Evolutionary conservation across 768 basidiomycete species (phyloP), one percentile per base, ranked within the genome.

Genomic region (Tylopilus subfusipes): DNA sequence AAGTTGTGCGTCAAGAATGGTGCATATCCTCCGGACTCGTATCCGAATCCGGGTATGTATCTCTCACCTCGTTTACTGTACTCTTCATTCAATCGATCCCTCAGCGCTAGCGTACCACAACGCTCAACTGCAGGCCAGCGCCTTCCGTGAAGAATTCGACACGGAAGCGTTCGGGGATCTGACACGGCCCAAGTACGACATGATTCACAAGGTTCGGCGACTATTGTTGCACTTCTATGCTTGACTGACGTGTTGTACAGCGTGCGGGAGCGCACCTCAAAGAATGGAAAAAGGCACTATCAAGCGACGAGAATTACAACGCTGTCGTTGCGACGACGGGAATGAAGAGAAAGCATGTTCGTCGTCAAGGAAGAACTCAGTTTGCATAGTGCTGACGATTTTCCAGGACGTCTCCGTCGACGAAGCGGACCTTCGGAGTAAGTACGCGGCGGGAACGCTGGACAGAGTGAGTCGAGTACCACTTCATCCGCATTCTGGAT

Each of bases 61-160:
- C 13, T 31, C 25, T 50, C 13, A 13, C 22, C 5, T 30, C 5
- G 11, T 25, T 27, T 5, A 9, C 19, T 42, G 13, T 30, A 4
- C 13, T 29, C 25, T 36, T 31, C 27, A 38, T 27, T 49, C 13
- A 52, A 34, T 19, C 19, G 2, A 13, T 16, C 6, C 14, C 34
- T 22, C 5, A 67, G 64, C 90, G 5, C 80, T 98, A 50, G 86
- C 86, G 13, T 93, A 83, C 61, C 91, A 95, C 66, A 93, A 95
- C 68, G 89, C 84, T 19, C 90, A 95, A 63, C 79, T 98, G 9
- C 86, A 97, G 72, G 92, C 96, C 9, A 85, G 84, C 50, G 97
- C 97, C 0, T 95, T 98, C 72, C 84, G 90, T 48, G 91, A 97
- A 65, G 84, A 93, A 54, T 97, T 86, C 58, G 85, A 96, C 66